Conservation (phyloP, 768 basidiomycete species). For the Fistulinella prunicolor region DNA sequence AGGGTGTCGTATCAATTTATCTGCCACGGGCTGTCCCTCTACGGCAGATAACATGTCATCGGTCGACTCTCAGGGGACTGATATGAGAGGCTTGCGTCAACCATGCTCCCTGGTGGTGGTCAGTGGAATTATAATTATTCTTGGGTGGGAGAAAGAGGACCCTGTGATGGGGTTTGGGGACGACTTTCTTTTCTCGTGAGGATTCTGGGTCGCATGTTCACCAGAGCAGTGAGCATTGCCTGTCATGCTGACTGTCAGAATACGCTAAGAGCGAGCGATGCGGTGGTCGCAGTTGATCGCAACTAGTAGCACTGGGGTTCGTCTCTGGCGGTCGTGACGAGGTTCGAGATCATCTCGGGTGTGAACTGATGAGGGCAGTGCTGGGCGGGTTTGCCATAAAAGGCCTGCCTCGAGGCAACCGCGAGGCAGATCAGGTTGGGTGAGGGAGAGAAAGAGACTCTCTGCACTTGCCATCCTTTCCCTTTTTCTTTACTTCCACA, state of each 20-base stretch:
- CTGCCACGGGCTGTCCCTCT: slow-evolving; percentile 1
- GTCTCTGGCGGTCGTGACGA: no score
- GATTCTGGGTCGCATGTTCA: background rate
- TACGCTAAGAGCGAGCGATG: no score
- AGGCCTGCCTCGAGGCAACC: slow-evolving; percentile 25
- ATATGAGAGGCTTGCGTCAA: background rate
- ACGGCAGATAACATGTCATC: background rate
- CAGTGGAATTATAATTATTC: slow-evolving; percentile 1
- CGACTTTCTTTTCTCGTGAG: slow-evolving; percentile 10
- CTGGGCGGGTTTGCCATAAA: slow-evolving; percentile 3
- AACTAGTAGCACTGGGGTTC: no score
- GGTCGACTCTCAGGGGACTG: background rate
- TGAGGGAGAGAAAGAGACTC: background rate
- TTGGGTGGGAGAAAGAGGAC: slow-evolving; percentile 14
- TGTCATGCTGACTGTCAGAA: no score
- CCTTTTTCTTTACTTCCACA: background rate
- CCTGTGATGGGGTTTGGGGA: slow-evolving; percentile 2
- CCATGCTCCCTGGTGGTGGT: slow-evolving; percentile 1
- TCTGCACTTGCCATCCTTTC: no score
- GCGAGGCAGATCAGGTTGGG: slow-evolving; percentile 19
- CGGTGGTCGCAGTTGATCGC: no score
- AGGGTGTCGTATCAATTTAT: background rate
- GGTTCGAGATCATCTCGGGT: no score
- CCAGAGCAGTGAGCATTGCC: background rate
- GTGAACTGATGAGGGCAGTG: slow-evolving; percentile 2